Conservation (phyloP, 495 filamentous ascomycete species). For the Astrothelium subdiscretum region DNA sequence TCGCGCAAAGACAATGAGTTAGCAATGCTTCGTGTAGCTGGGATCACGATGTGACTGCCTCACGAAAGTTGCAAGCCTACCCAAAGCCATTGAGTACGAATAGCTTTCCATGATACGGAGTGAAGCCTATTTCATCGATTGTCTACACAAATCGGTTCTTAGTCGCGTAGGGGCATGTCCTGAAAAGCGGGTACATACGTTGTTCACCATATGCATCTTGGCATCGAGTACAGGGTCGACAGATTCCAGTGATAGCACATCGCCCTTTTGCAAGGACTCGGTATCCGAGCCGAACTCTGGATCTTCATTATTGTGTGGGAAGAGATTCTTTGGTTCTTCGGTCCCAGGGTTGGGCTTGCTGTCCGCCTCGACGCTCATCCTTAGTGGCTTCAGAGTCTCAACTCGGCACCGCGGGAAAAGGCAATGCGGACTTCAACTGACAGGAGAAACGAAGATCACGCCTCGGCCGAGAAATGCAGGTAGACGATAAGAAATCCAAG, state of each 20-base stretch:
- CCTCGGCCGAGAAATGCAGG: not conserved
- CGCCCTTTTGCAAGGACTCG: slow-evolving; percentile 16
- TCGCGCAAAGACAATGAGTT: not conserved
- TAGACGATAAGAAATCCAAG: not conserved
- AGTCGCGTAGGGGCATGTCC: not conserved
- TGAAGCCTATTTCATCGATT: slow-evolving; percentile 66
- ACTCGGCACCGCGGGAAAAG: not conserved
- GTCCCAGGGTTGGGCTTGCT: not conserved
- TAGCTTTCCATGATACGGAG: slow-evolving; percentile 55
- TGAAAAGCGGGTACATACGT: slow-evolving; percentile 35
- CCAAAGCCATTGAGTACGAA: slow-evolving; percentile 58
- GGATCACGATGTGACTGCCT: not conserved
- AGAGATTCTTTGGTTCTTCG: not conserved
- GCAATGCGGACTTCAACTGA: too few relatives aligned
- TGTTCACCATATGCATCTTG: slow-evolving; percentile 61
- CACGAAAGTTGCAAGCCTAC: slow-evolving; percentile 27
- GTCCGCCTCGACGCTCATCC: not conserved
- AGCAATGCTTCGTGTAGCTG: not conserved
- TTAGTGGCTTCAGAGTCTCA: too few relatives aligned
- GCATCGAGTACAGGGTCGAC: slow-evolving; percentile 52
- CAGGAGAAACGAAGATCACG: not conserved
- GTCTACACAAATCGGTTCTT: slow-evolving; percentile 30
- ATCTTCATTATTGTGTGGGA: not conserved
- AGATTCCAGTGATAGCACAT: slow-evolving; percentile 27
- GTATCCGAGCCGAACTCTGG: not conserved